Evolutionary conservation across 106 monocot species (phyloP).

Genomic region (Dendrobium officinale): DNA sequence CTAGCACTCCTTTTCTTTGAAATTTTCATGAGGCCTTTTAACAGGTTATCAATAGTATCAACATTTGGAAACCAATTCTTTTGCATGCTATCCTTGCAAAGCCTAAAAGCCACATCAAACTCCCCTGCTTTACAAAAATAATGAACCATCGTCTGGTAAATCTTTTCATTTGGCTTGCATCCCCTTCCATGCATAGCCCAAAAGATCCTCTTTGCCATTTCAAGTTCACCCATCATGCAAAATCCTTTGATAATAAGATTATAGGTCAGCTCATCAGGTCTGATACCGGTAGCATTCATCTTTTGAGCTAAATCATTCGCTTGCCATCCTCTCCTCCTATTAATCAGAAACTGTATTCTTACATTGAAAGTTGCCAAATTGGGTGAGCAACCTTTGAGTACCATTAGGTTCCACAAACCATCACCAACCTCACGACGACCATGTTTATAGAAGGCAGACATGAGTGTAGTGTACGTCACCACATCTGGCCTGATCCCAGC

Average conservation of each 20-base stretch:
- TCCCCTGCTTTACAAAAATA: constrained; percentile 73
- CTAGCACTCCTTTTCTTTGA: constrained; percentile 52
- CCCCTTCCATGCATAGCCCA: constrained; percentile 50
- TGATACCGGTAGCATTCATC: constrained; percentile 49
- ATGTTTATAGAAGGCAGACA: constrained; percentile 68
- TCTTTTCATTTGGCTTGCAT: constrained; percentile 67
- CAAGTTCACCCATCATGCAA: constrained; percentile 56
- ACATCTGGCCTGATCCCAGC: constrained; percentile 59
- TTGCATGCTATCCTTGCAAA: constrained; percentile 84
- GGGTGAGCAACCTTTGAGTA: constrained; percentile 54
- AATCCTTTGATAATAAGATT: constrained; percentile 94
- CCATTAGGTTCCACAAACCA: constrained; percentile 97
- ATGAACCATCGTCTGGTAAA: constrained; percentile 95
- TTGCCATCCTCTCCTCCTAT: constrained; percentile 57
- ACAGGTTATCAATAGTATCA: constrained; percentile 38
- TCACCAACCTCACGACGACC: constrained; percentile 65
- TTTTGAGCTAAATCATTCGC: constrained; percentile 55
- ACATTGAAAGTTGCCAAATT: constrained; percentile 85
- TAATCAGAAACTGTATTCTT: constrained; percentile 80
- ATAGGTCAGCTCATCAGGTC: constrained; percentile 75
- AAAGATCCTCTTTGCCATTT: constrained; percentile 83
- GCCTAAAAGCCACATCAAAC: constrained; percentile 68
- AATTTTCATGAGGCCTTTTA: constrained; percentile 50
- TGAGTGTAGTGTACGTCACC: constrained; percentile 81
- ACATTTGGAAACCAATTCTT: constrained; percentile 81